Percentiles rank a stretch among this genome's conserved stretches.
These are phyloP conservation scores for Ceratobasidium papillatum DNA, from an alignment of 1,284 basidiomycete species.

Conservation along the genomic window DNA sequence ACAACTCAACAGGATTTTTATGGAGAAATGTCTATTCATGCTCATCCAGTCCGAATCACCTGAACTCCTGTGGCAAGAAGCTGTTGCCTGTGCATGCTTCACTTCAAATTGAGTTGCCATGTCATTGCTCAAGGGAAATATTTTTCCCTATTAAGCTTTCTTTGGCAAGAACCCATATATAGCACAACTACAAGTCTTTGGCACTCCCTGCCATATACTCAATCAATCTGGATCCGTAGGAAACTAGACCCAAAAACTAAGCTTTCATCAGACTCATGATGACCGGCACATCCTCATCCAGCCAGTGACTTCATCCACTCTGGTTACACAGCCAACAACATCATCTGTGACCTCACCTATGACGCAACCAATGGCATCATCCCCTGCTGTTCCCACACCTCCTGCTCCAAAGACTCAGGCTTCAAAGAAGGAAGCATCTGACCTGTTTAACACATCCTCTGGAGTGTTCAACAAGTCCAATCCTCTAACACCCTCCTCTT, in stretches of 20 bases:
- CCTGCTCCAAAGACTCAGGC: not conserved
- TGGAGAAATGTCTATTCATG: constrained; percentile 5
- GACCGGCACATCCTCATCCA: not conserved
- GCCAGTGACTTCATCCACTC: too few species aligned
- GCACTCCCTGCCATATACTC: not conserved
- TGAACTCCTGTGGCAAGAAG: constrained; percentile 23
- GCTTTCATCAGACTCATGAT: not conserved
- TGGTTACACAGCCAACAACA: not conserved
- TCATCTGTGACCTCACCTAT: too few species aligned
- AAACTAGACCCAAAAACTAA: not conserved
- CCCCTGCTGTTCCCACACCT: not conserved
- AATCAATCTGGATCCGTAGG: not conserved
- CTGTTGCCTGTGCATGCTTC: not conserved
- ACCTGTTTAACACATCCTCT: not conserved
- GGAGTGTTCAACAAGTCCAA: not conserved
- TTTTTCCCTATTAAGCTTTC: not conserved
- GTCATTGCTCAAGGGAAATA: too few species aligned
- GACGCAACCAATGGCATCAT: too few species aligned
- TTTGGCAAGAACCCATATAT: not conserved
- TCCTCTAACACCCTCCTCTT: constrained; percentile 43
- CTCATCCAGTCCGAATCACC: not conserved
- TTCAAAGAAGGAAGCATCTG: not conserved
- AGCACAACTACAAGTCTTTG: not conserved
- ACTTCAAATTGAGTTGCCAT: not conserved
- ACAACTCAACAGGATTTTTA: constrained; percentile 46